These are phyloP conservation scores for Cyberlindnera maritima DNA, from an alignment of 805 yeast species.

Conservation along the genomic window DNA sequence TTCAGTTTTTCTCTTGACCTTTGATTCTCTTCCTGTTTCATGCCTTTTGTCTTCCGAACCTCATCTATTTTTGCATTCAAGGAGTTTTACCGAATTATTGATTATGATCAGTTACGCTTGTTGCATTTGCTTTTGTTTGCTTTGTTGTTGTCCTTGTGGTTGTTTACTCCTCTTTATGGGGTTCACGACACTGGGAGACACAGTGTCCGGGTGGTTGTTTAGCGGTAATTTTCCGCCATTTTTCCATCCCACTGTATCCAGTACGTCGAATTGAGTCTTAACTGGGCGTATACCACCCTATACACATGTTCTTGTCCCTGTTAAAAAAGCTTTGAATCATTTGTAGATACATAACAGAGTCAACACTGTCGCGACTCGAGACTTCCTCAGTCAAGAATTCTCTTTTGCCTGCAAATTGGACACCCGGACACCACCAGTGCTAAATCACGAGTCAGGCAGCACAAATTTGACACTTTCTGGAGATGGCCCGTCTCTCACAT, in stretches of 20 bases:
- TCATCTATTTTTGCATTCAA: not conserved
- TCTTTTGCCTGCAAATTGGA: slow-evolving; percentile 2
- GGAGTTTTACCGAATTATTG: slow-evolving; percentile 3
- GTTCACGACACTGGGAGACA: not conserved
- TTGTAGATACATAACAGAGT: slow-evolving; percentile 1
- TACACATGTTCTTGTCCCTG: not conserved
- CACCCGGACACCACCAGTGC: slow-evolving; percentile 7
- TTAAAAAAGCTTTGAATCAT: not conserved
- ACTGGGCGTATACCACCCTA: not conserved
- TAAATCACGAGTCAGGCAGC: not conserved
- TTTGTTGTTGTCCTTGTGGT: not conserved
- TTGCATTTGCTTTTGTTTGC: slow-evolving; percentile 1
- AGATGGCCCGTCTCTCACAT: not conserved
- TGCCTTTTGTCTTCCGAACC: not conserved
- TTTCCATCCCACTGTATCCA: slow-evolving; percentile 8
- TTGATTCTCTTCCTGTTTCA: not conserved
- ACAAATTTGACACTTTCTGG: not conserved
- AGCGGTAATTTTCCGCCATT: not conserved
- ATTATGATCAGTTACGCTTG: slow-evolving; percentile 6
- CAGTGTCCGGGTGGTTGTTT: slow-evolving; percentile 6
- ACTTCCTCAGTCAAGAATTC: slow-evolving; percentile 2
- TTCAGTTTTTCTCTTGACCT: no score
- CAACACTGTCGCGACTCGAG: not conserved
- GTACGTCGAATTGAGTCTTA: slow-evolving; percentile 5
- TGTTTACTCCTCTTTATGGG: no score